These are phyloP conservation scores for Talaromyces albobiverticillius DNA, from an alignment of 2,329 filamentous ascomycete genomes.

Conservation along the genomic window DNA sequence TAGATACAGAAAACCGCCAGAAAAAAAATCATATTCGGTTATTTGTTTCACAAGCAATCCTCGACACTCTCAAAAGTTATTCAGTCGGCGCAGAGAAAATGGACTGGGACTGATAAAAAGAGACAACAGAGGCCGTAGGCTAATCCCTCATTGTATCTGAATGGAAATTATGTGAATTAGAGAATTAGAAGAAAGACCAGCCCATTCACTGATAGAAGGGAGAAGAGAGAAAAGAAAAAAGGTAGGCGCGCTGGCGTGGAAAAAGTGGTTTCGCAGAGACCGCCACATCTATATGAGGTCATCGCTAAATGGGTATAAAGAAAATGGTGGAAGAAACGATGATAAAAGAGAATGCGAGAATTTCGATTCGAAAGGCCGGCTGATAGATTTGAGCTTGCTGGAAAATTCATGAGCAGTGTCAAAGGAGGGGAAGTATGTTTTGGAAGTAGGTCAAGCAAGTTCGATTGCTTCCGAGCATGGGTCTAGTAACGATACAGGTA, in stretches of 20 bases:
- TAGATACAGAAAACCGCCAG: not conserved
- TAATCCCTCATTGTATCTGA: conserved; percentile 9
- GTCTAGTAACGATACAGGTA: not conserved
- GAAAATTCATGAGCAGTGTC: not conserved
- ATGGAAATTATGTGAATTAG: conserved; percentile 15
- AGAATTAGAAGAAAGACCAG: conserved; percentile 15
- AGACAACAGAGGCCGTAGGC: not conserved
- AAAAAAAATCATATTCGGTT: not conserved
- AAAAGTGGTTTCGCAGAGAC: conserved; percentile 9
- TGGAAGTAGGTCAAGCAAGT: not conserved
- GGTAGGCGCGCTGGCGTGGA: conserved; percentile 4
- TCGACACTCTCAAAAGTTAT: not conserved
- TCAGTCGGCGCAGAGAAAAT: not conserved
- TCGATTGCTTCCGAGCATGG: not conserved
- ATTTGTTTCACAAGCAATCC: not conserved
- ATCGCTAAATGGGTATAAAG: conserved; percentile 17
- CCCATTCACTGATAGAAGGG: conserved; percentile 4
- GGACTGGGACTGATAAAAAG: not conserved
- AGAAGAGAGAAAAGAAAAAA: not conserved
- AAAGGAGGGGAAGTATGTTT: not conserved
- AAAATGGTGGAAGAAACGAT: conserved; percentile 7
- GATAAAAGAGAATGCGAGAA: not conserved
- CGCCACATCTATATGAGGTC: conserved; percentile 6
- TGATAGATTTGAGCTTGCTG: not conserved
- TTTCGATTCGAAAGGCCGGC: not conserved